Base-by-base conservation (phyloP, 2,329 filamentous ascomycete species). In the Nigrospora sphaerica region DNA sequence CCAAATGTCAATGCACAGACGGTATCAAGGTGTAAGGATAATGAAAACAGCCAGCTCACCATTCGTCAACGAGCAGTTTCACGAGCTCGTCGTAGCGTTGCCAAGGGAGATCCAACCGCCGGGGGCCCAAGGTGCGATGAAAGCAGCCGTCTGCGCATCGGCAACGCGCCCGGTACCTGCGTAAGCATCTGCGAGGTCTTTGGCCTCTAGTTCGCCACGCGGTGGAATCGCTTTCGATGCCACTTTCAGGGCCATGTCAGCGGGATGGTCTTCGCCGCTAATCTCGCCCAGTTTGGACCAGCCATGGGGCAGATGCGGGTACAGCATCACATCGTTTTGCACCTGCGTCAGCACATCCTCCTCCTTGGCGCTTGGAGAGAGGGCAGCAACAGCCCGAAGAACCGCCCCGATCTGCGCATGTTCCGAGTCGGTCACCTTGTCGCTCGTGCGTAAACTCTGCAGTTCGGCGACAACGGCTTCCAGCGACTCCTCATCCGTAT, bases 401-500 rank as follows among this genome's bases (percentile, higher is more conserved):
- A 97, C 75, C 57, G 85, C 81, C 46, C 88, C 81, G 12, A 96
- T 81, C 44, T 80, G 77, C 3, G 77, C 74, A 50, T 86, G 82
- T 44, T 95, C 83, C 4, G 73, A 64, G 2, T 78, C 71, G 5
- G 74, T 76, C 3, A 90, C 72, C 42, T 74, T 74, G 44, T 85
- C 78, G 44, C 78, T 81, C 1, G 82, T 86, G 32, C 89, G 80
- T 40, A 96, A 73, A 3, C 70, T 72, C 40, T 88, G 76, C 12
- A 98, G 75, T 60, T 95, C 89, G 7, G 86, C 80, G 3, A 81
- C 74, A 1, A 95, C 90, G 0, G 90, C 91, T 46, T 89, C 86
- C 10, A 92, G 70, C 2, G 83, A 86, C 54, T 95, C 89, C 17
- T 75, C 71, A 58, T 96, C 91, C 14, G 81, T 75, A 49, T 95